Percentiles rank a stretch among this genome's conserved stretches.
Conservation (phyloP, 2,329 filamentous ascomycete genomes). For the Paraphaeosphaeria sporulosa region DNA sequence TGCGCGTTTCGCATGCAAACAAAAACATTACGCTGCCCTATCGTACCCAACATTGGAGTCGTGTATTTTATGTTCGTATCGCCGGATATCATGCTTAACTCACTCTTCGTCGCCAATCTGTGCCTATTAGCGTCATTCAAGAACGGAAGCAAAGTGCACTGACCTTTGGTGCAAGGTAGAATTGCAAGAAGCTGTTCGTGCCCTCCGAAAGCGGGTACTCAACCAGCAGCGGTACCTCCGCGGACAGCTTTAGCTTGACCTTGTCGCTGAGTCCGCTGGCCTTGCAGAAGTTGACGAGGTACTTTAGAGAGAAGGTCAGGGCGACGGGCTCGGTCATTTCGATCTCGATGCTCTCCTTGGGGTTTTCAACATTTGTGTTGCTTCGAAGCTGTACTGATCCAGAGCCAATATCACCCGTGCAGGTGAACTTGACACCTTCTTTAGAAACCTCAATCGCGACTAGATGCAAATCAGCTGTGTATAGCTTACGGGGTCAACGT, state of each 20-base stretch:
- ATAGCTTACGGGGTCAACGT: not conserved
- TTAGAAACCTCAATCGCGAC: slow-evolving; percentile 96
- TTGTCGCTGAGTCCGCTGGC: slow-evolving; percentile 80
- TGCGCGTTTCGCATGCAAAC: slow-evolving; percentile 36
- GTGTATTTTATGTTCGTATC: slow-evolving; percentile 33
- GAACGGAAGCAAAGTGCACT: slow-evolving; percentile 30
- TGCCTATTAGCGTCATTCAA: slow-evolving; percentile 44
- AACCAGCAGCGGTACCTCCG: slow-evolving; percentile 93
- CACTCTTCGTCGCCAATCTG: slow-evolving; percentile 76
- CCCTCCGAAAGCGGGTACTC: slow-evolving; percentile 82
- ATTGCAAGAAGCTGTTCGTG: slow-evolving; percentile 83
- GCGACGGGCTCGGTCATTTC: slow-evolving; percentile 90
- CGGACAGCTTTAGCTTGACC: slow-evolving; percentile 93
- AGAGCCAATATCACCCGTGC: slow-evolving; percentile 93
- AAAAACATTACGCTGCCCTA: slow-evolving; percentile 35
- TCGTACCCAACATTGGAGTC: slow-evolving; percentile 35
- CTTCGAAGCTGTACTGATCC: slow-evolving; percentile 90
- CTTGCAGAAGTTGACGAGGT: slow-evolving; percentile 99
- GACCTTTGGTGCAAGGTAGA: slow-evolving; percentile 99
- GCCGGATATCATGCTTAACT: slow-evolving; percentile 26
- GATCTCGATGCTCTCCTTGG: slow-evolving; percentile 84
- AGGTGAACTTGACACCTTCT: slow-evolving; percentile 95
- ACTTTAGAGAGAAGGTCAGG: slow-evolving; percentile 98
- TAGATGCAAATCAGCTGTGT: slow-evolving; percentile 52
- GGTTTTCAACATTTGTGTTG: slow-evolving; percentile 89